Conservation (phyloP, 768 basidiomycete species). For the Terana coerulea region DNA sequence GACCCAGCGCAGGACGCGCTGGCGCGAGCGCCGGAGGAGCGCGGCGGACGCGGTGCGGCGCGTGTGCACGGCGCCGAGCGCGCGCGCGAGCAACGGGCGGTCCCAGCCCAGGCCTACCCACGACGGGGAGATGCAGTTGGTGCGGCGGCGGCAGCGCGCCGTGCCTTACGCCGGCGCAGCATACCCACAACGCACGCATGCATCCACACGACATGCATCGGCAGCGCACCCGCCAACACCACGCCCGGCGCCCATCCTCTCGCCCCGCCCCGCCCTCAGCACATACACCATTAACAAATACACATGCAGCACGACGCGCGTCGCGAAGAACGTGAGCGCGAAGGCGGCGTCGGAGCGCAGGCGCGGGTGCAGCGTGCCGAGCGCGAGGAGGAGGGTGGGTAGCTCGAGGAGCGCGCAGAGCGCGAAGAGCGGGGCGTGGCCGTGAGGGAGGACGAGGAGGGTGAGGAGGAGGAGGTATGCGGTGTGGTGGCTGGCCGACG, state of each 20-base stretch:
- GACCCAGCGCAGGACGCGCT: conserved; percentile 4
- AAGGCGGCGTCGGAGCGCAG: conserved; percentile 9
- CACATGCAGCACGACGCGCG: conserved; percentile 6
- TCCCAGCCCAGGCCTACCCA: no score
- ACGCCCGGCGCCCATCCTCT: background rate
- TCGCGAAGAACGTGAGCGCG: conserved; percentile 3
- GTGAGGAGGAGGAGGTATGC: conserved; percentile 9
- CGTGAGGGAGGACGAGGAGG: conserved; percentile 7
- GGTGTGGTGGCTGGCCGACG: conserved; percentile 7
- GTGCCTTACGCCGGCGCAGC: background rate
- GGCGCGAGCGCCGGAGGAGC: conserved; percentile 8
- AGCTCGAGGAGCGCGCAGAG: conserved; percentile 9
- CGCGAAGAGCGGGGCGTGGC: conserved; percentile 8
- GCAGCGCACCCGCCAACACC: background rate
- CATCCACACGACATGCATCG: conserved; percentile 11
- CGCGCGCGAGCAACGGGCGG: background rate
- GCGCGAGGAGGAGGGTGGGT: conserved; percentile 12
- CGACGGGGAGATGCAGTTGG: no score
- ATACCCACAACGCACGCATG: conserved; percentile 4
- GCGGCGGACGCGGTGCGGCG: background rate
- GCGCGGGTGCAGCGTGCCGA: conserved; percentile 2
- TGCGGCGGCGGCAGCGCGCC: no score
- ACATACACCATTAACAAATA: background rate
- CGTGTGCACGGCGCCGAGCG: background rate
- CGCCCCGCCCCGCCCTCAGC: background rate